Evolutionary conservation across 2,329 filamentous ascomycete species (phyloP).

Genomic region (Fusarium albosuccineum): DNA sequence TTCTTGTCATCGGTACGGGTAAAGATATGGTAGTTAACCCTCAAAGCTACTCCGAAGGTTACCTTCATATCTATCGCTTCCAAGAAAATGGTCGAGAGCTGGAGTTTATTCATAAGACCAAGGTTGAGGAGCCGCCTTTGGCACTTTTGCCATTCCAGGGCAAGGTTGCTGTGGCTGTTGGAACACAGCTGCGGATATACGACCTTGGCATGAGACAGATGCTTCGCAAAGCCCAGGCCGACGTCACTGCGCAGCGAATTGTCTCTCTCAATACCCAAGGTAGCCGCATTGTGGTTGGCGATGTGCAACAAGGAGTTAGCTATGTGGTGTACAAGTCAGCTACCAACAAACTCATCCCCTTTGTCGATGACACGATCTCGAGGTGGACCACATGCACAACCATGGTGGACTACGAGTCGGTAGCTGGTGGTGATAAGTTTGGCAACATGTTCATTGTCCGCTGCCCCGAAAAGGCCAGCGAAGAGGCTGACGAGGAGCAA

Average conservation of each 20-base stretch:
- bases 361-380: conserved; percentile 89
- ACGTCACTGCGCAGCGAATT: conserved; percentile 85
- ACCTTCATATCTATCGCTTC: conserved; percentile 93
- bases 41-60: conserved; percentile 80
- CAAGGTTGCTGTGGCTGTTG: conserved; percentile 86
- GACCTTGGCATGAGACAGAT: conserved; percentile 94
- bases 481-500: conserved; percentile 92
- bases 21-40: conserved; percentile 89
- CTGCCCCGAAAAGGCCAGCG: conserved; percentile 85
- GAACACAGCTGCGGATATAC: conserved; percentile 85
- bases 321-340: conserved; percentile 95
- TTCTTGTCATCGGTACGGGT: conserved; percentile 93
- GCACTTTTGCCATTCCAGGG: conserved; percentile 96
- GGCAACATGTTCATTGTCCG: conserved; percentile 95
- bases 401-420: conserved; percentile 98
- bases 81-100: conserved; percentile 87
- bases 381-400: conserved; percentile 91
- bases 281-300: conserved; percentile 89
- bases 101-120: conserved; percentile 97
- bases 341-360: conserved; percentile 92
- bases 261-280: conserved; percentile 91
- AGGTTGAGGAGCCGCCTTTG: conserved; percentile 87
- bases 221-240: conserved; percentile 89
- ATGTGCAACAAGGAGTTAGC: conserved; percentile 91
- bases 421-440: conserved; percentile 96